Base-by-base conservation (phyloP, 148 eudicot genomes). In the Fagopyrum homotropicum region DNA sequence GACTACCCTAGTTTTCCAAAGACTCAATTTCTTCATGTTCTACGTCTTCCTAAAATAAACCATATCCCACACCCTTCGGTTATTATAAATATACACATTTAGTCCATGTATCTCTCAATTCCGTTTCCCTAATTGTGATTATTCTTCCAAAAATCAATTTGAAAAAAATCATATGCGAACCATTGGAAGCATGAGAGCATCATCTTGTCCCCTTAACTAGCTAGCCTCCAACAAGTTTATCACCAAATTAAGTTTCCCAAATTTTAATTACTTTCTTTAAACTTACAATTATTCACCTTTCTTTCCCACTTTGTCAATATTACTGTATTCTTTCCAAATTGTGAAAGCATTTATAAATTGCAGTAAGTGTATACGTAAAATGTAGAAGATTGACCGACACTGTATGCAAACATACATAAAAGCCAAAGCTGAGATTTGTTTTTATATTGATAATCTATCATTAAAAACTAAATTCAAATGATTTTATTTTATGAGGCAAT, bases 141-240 rank as follows among this genome's bases (percentile, higher is more conserved):
- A 56, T 56, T 56, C 60, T 26, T n/a, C 17, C 26, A 4, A 22
- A 7, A 11, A 59, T 59, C 12, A 5, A 22, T 59, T 22, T 59
- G 19, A 9, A 22, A n/a, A 26, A n/a, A 12, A 22, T 22, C 26
- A 0, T 22, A 66, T 66, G 71, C 71, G 71, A 66, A 22, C 6
- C 45, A 63, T 10, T 63, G 69, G 43, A 63, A 63, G 71, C 71
- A 66, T 40, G 71, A 43, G 71, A 40, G n/a, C 47, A 66, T 66
- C 17, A 66, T 43, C 47, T 9, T 66, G 71, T 40, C 69, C 71
- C 71, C 71, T 30, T 59, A 56, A 56, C 14, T 0, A 56, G 6
- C 9, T 0, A 7, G 61, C 61, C 61, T 56, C 40, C 66, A 60
- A 60, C 66, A 60, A 60, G 44, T 29, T 35, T 22, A 22, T 22